Base-by-base conservation (phyloP, 1,284 basidiomycete species). In the Malassezia obtusa region DNA sequence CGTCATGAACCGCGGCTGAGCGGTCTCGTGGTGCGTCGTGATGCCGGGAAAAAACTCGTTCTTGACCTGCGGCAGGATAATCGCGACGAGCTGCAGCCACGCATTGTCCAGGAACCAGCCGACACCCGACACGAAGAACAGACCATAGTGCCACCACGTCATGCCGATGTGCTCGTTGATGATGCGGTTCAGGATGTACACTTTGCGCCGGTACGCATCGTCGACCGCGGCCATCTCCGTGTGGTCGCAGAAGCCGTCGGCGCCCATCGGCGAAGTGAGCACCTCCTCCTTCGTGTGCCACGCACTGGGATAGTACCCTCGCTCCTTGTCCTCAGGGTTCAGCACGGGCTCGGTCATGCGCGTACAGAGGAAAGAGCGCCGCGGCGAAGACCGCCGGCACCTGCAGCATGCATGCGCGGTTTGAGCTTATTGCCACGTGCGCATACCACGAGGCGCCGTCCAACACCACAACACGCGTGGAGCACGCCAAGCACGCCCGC, bases 121-220 rank as follows among this genome's bases (percentile, higher is more conserved):
- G 43, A 64, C 63, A 43, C 66, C 66, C 25, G 63, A 57, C 21
- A 65, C 62, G 35, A 61, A 47, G 44, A 68, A 59, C 31, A 64
- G 54, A 11, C 53, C 53, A 19, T 38, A 56, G 48, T 65, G 63
- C 65, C 65, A 67, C 56, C 64, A 63, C 51, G 67, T 68, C 67
- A 71, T 69, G 40, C 67, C 67, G 26, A 71, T 68, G 39, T 71
- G 55, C 32, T 73, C 68, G 57, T 69, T 70, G 57, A 73, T 66
- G 36, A 71, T 63, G 54, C 63, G 60, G 63, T 73, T 73, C 50
- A 73, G 50, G 40, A 73, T 66, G 52, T 65, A 71, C 39, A 67
- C 64, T 50, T 73, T 73, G 47, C 68, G 59, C 37, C 56, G 56
- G 50, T 71, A 71, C 32, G 64, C 53, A n/a, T 66, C 58, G 44